Evolutionary conservation across 2,329 filamentous ascomycete genomes (phyloP).

Genomic region (Aureobasidium sp.): DNA sequence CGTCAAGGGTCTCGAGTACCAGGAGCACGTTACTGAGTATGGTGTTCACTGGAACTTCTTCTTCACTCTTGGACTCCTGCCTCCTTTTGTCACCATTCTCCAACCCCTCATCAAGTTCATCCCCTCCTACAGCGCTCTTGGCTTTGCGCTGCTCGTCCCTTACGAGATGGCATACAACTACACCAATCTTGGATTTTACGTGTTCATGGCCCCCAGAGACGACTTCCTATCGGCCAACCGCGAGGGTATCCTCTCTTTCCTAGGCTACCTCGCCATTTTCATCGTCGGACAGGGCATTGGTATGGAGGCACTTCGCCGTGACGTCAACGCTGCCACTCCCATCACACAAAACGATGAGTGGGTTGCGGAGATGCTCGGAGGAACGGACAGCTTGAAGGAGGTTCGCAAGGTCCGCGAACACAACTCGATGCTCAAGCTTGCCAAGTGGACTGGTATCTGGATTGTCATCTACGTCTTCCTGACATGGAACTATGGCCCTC

Average conservation of each 20-base stretch:
- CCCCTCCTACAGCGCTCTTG: slow-evolving; percentile 70
- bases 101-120: slow-evolving; percentile 64
- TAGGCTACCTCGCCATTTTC: slow-evolving; percentile 92
- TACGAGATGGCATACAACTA: slow-evolving; percentile 74
- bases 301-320: slow-evolving; percentile 65
- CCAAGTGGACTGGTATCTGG: slow-evolving; percentile 62
- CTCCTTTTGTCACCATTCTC: slow-evolving; percentile 80
- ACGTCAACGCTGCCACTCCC: slow-evolving; percentile 22
- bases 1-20: slow-evolving; percentile 92
- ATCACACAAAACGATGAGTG: slow-evolving; percentile 32
- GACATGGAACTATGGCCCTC: slow-evolving; percentile 64
- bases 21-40: slow-evolving; percentile 95
- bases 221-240: slow-evolving; percentile 82
- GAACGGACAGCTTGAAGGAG: slow-evolving; percentile 15
- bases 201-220: slow-evolving; percentile 72
- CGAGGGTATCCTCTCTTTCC: slow-evolving; percentile 91
- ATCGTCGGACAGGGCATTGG: slow-evolving; percentile 80
- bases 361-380: slow-evolving; percentile 30
- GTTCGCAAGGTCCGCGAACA: slow-evolving; percentile 15
- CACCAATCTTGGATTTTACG: slow-evolving; percentile 72
- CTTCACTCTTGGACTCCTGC: slow-evolving; percentile 84
- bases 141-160: slow-evolving; percentile 57
- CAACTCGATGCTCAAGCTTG: slow-evolving; percentile 43
- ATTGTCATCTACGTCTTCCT: slow-evolving; percentile 60
- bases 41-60: slow-evolving; percentile 99